Base-by-base conservation (phyloP, 139 green algal genomes). In the Edaphochlamys debaryana region DNA sequence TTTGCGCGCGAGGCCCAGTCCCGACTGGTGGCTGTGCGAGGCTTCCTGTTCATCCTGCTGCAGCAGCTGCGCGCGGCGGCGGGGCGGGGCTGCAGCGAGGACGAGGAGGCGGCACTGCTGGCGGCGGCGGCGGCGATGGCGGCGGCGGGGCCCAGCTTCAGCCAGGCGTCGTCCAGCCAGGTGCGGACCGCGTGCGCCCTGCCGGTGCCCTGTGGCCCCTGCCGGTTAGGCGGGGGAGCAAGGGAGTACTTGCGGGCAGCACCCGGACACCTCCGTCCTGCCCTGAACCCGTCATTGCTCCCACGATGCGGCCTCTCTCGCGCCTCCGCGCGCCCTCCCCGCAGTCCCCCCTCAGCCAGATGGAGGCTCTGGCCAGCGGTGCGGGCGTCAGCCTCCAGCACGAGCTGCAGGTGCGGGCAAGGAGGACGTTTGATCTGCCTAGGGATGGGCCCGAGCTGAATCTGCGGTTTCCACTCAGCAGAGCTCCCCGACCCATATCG, bases 41-140 rank as follows among this genome's bases (percentile, higher is more conserved):
- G 88, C 37, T 92, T 92, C 67, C 74, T 92, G 42, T 84, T 82
- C 56, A 75, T 92, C 34, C 83, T 90, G 63, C 3, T 88, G 58
- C 79, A 90, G 75, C 78, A 88, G 69, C 80, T 91, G 69, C 50
- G 34, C 25, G 69, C 79, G 37, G 80, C 76, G 37, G 52, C 75
- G 20, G 38, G n/a, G n/a, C n/a, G n/a, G n/a, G n/a, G n/a, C n/a
- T n/a, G n/a, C n/a, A n/a, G n/a, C n/a, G n/a, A 69, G 56, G 73
- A 69, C 29, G 74, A 69, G 56, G 74, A 80, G n/a, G 40, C 50
- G 32, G n/a, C 34, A 42, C 32, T 30, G 42, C 42, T 22, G 76
- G 76, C 76, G 76, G 62, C 30, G 23, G 54, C 72, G 6, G 52
- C 56, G 29, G 73, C 54, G 37, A 56, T 37, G 42, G 76, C 76